Conservation (phyloP, 164 flowering plant genomes). For the Stephania yunnanensis region DNA sequence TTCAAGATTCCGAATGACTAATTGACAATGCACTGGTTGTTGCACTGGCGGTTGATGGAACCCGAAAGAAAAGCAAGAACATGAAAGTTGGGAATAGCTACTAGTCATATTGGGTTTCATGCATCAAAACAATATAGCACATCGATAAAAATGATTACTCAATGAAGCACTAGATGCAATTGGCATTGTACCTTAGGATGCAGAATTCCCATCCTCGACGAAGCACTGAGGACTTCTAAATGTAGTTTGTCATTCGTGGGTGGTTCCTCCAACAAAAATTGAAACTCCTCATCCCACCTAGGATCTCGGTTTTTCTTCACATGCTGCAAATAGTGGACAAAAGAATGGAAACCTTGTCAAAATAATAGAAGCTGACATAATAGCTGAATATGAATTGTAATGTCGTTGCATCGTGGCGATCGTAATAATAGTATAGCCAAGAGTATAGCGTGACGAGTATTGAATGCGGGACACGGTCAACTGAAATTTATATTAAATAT, state of each 20-base stretch:
- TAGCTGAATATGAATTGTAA: background rate
- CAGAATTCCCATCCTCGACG: conserved; percentile 59
- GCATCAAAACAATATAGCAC: background rate
- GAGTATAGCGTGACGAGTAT: no score
- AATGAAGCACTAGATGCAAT: background rate
- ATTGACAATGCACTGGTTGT: background rate
- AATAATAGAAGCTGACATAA: background rate
- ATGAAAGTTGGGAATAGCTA: background rate
- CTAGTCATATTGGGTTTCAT: background rate
- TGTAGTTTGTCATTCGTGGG: conserved; percentile 62
- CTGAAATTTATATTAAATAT: no score
- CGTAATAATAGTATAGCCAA: no score
- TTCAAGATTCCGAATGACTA: no score
- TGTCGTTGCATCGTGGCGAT: background rate
- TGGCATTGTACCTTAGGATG: conserved; percentile 62
- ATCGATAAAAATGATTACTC: background rate
- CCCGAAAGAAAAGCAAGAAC: background rate
- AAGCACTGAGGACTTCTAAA: conserved; percentile 63
- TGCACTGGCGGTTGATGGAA: background rate
- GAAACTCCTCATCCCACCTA: conserved; percentile 82
- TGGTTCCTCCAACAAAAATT: conserved; percentile 61
- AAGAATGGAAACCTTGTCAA: background rate
- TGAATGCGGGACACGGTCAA: no score
- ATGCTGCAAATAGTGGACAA: conserved; percentile 27
- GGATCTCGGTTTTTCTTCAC: conserved; percentile 82